phyloP scores from a whole-genome alignment of 495 filamentous ascomycete genomes.

The Trichoderma erinaceum region DNA sequence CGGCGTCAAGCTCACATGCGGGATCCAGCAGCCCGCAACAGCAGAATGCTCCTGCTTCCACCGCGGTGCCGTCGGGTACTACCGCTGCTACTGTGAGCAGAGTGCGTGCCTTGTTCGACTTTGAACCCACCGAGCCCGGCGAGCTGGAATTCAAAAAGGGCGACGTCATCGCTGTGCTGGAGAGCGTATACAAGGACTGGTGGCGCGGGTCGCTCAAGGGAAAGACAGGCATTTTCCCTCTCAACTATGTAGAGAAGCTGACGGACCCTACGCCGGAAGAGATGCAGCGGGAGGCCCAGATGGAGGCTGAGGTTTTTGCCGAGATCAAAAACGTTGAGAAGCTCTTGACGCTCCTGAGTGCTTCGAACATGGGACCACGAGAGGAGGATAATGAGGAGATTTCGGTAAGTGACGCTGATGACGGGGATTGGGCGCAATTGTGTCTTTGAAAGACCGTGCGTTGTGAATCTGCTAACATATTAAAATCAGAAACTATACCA shows the following conservation, averaged over 20 bases:
- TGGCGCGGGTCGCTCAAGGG: constrained; percentile 94
- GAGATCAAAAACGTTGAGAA: constrained; percentile 99
- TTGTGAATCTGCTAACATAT: constrained; percentile 2
- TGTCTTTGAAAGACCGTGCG: neutral
- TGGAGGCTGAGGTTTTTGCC: constrained; percentile 95
- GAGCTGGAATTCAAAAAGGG: constrained; percentile 95
- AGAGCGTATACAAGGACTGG: constrained; percentile 99
- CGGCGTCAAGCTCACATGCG: constrained; percentile 26
- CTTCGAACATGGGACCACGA: constrained; percentile 81
- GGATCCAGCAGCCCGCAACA: constrained; percentile 18
- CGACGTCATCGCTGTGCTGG: constrained; percentile 93
- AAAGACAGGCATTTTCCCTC: constrained; percentile 93
- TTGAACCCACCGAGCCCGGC: constrained; percentile 85
- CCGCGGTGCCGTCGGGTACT: constrained; percentile 49
- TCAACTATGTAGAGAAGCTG: constrained; percentile 98
- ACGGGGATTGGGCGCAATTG: constrained; percentile 13
- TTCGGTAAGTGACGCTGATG: constrained; percentile 46
- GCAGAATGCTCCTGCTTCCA: constrained; percentile 4
- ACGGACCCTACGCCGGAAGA: constrained; percentile 92
- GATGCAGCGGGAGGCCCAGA: constrained; percentile 89
- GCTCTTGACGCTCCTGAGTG: constrained; percentile 85
- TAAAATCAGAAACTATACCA: constrained; percentile 70
- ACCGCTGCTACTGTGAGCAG: constrained; percentile 97
- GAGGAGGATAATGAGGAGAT: constrained; percentile 90
- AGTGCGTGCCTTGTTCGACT: constrained; percentile 90